A percentile compares a stretch with the other conserved stretches of the same genome.
Evolutionary conservation across 371 early-diverging fungal genomes (phyloP).

Genomic region (Parasitella parasitica): DNA sequence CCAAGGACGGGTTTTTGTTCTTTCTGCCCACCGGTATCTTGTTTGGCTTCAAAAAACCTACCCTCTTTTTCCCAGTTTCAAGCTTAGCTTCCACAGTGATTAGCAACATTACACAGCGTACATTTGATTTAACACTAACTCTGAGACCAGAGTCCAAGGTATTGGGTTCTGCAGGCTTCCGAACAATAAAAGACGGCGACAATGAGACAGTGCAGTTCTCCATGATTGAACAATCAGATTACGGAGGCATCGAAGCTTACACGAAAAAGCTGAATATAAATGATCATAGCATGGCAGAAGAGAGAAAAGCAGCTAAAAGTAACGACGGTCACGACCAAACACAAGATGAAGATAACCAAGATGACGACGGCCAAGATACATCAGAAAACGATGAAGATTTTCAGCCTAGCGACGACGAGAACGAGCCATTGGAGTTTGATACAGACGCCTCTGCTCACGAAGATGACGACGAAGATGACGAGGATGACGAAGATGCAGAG

Average conservation of each 20-base stretch:
- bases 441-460: conserved; percentile 31
- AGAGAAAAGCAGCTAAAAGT: conserved; percentile 28
- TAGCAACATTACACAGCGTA: conserved; percentile 49
- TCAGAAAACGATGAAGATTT: conserved; percentile 38
- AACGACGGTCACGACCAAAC: conserved; percentile 2
- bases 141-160: conserved; percentile 9
- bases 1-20: conserved; percentile 52
- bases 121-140: conserved; percentile 50
- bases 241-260: conserved; percentile 47
- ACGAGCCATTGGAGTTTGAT: conserved; percentile 47
- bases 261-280: conserved; percentile 37
- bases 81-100: conserved; percentile 38
- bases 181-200: conserved; percentile 16
- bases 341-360: background rate
- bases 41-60: conserved; percentile 67
- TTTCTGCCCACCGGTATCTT: conserved; percentile 56
- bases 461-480: conserved; percentile 9
- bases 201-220: conserved; percentile 44
- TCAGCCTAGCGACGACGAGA: conserved; percentile 39
- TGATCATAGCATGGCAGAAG: conserved; percentile 47
- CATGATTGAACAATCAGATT: conserved; percentile 60
- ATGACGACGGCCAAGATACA: conserved; percentile 2
- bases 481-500: conserved; percentile 7
- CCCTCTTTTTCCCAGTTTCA: conserved; percentile 43
- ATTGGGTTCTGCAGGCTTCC: conserved; percentile 20